Evolutionary conservation across 1,139 yeast genomes (phyloP), one percentile per base, ranked within the genome.

Genomic region (Pneumocystis jirovecii): DNA sequence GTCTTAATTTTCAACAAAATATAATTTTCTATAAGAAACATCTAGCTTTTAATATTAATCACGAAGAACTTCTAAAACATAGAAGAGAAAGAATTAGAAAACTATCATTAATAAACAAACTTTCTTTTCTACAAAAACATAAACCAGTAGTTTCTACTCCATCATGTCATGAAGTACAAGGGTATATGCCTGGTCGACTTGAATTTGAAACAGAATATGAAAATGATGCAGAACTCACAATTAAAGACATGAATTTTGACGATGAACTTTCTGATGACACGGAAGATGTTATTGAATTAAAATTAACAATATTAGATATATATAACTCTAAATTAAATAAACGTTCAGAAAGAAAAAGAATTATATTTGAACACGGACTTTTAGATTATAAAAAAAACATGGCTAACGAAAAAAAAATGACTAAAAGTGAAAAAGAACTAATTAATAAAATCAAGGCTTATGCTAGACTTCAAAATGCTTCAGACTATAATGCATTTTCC

Each of bases 141-240:
- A 91, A 90, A 74, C 89, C 95, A 1, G 85, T 87, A 64, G 91
- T 97, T 0, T 89, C 96, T 12, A 95, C 88, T 8, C 99, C 99
- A 0, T 81, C 95, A 65, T 91, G 97, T 77, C 97, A 95, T 73
- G 97, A 95, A 73, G 84, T 93, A 68, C 97, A 93, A 75, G 97
- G 97, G 2, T 93, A 86, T 74, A 93, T 95, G 99, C 99, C 99
- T 50, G 99, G 98, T 63, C 83, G 98, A 72, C 79, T 93, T 69
- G 99, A 93, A 74, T 93, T 93, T 75, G 99, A 93, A 73, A 89
- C 86, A 68, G 99, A 93, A 74, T 90, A 88, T 59, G 98, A 95
- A 74, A 93, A 93, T 73, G 99, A 93, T 65, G 98, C 98, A 0
- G 99, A 93, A 75, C 81, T 87, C 66, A 85, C 95, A 0, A 89